These are phyloP conservation scores for Cucurbita maxima DNA, from an alignment of 306 rosid genomes.

Conservation along the genomic window DNA sequence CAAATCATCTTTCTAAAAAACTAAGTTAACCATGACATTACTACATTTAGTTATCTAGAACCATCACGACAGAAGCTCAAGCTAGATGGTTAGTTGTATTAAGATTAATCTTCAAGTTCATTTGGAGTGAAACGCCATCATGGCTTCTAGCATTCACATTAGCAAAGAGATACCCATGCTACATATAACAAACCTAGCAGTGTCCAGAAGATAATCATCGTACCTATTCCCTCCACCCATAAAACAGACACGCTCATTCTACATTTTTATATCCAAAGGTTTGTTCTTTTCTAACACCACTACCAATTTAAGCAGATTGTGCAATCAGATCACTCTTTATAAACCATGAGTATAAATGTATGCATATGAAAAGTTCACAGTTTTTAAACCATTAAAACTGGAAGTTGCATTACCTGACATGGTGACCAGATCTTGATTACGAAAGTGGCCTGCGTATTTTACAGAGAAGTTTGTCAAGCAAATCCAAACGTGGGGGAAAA, in stretches of 20 bases:
- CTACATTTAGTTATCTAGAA: too few species aligned
- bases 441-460: conserved; percentile 44
- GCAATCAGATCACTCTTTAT: neutral
- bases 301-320: neutral
- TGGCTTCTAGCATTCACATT: neutral
- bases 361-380: neutral
- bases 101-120: too few species aligned
- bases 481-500: neutral
- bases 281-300: neutral
- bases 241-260: neutral
- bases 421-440: conserved; percentile 58
- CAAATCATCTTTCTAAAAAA: too few species aligned
- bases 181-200: neutral
- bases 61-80: too few species aligned
- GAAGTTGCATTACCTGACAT: conserved; percentile 36
- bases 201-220: neutral
- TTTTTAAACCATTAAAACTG: neutral
- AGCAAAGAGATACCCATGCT: neutral
- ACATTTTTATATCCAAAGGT: neutral
- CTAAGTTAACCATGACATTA: too few species aligned
- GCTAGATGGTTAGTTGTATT: too few species aligned
- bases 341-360: neutral
- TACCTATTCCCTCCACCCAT: neutral
- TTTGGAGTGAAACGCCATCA: too few species aligned
- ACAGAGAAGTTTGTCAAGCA: neutral